These are phyloP conservation scores for Phytophthora europaea DNA, from an alignment of 352 stramenopile genomes.

Conservation along the genomic window DNA sequence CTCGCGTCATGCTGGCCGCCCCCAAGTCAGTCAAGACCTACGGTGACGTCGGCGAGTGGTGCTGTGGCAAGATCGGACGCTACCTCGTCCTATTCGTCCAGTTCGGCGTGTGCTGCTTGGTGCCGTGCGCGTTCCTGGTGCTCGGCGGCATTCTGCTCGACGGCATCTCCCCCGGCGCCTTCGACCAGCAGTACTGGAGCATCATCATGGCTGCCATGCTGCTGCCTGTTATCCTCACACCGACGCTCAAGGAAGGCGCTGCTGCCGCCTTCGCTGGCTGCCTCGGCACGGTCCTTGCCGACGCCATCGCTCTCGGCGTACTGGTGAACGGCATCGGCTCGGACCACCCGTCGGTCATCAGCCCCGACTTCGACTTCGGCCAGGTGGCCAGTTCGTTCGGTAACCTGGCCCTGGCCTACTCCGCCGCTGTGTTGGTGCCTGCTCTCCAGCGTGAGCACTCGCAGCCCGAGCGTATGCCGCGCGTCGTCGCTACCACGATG, in stretches of 20 bases:
- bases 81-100: constrained; percentile 66
- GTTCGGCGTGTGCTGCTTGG: constrained; percentile 66
- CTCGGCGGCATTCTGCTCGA: constrained; percentile 68
- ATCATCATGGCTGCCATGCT: constrained; percentile 67
- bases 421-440: constrained; percentile 63
- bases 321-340: constrained; percentile 53
- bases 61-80: constrained; percentile 51
- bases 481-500: constrained; percentile 61
- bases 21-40: constrained; percentile 71
- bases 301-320: constrained; percentile 58
- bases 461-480: constrained; percentile 66
- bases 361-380: constrained; percentile 56
- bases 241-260: constrained; percentile 72
- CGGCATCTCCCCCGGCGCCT: constrained; percentile 59
- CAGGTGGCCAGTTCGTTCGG: constrained; percentile 66
- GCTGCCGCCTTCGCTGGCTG: constrained; percentile 62
- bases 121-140: constrained; percentile 68
- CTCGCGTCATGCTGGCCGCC: constrained; percentile 69
- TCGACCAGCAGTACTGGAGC: constrained; percentile 63
- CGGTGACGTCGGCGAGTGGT: constrained; percentile 72
- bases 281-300: constrained; percentile 63
- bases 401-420: constrained; percentile 71
- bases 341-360: constrained; percentile 47
- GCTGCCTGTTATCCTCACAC: constrained; percentile 63
- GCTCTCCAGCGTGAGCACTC: constrained; percentile 73